phyloP scores from a whole-genome alignment of 2,329 filamentous ascomycete species.

The Calonectria naviculata region DNA sequence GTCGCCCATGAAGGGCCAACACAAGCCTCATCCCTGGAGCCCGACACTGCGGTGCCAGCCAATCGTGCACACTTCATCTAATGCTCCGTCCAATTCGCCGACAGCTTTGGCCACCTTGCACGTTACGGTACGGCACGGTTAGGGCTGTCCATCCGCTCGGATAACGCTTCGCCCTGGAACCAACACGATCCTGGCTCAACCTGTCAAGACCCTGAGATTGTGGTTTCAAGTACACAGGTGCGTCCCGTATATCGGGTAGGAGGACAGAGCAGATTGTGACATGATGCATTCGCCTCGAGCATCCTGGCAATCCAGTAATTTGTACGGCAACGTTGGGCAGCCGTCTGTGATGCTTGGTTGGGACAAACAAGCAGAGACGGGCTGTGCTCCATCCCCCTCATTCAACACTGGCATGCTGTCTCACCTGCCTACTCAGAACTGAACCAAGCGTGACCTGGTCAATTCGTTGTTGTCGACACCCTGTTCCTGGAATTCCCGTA shows the following conservation, averaged over 20 bases:
- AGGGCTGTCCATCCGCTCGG: conserved; percentile 11
- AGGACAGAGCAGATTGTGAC: background rate
- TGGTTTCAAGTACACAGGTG: conserved; percentile 8
- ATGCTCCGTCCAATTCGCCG: conserved; percentile 6
- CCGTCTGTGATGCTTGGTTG: background rate
- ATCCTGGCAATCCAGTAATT: background rate
- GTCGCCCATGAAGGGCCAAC: background rate
- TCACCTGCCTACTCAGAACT: conserved; percentile 14
- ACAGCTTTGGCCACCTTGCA: conserved; percentile 7
- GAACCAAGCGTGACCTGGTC: background rate
- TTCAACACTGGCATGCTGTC: conserved; percentile 14
- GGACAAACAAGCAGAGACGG: conserved; percentile 3
- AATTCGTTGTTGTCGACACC: background rate
- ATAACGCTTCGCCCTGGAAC: conserved; percentile 1
- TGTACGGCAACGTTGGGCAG: background rate
- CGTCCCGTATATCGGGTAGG: background rate
- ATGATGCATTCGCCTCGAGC: background rate
- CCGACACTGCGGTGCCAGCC: background rate
- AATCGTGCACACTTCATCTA: background rate
- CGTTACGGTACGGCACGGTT: conserved; percentile 9
- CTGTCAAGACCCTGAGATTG: conserved; percentile 1
- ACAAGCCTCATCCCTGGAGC: conserved; percentile 1
- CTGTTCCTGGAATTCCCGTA: background rate
- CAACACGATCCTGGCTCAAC: background rate
- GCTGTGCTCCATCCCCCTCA: conserved; percentile 12